phyloP scores from a whole-genome alignment of 108 stramenopile species.

The Cyclostephanos invisitatus region DNA sequence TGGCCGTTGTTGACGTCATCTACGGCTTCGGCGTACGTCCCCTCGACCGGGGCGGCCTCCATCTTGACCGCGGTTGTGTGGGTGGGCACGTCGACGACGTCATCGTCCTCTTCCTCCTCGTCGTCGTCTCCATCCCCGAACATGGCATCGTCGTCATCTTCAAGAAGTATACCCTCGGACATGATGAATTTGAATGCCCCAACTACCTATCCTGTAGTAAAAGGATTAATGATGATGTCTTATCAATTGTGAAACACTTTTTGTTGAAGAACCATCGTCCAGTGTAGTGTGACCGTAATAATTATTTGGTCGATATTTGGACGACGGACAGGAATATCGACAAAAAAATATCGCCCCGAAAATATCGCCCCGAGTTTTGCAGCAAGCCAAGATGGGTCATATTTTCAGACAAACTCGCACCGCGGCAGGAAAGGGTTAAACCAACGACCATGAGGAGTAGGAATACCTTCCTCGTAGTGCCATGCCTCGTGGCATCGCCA shows the following conservation, averaged over 20 bases:
- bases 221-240: too few relatives aligned
- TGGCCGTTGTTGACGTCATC: constrained; percentile 8
- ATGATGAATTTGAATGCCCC: background rate
- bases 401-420: too few relatives aligned
- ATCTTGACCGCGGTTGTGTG: constrained; percentile 1
- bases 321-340: too few relatives aligned
- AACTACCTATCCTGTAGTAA: background rate
- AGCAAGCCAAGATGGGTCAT: too few relatives aligned
- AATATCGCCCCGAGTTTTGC: too few relatives aligned
- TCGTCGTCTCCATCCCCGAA: constrained; percentile 48
- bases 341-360: too few relatives aligned
- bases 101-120: constrained; percentile 43
- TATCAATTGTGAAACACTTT: too few relatives aligned
- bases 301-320: too few relatives aligned
- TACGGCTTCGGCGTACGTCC: background rate
- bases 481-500: constrained; percentile 8
- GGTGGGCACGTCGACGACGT: constrained; percentile 20
- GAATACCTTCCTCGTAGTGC: background rate
- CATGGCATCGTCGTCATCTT: constrained; percentile 43
- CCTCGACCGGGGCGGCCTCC: constrained; percentile 3
- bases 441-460: constrained; percentile 14
- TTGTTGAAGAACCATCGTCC: too few relatives aligned
- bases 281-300: too few relatives aligned
- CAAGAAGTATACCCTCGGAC: constrained; percentile 28
- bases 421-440: too few relatives aligned